Conservation (phyloP, 2,329 filamentous ascomycete genomes). For the Venturia oleaginea region DNA sequence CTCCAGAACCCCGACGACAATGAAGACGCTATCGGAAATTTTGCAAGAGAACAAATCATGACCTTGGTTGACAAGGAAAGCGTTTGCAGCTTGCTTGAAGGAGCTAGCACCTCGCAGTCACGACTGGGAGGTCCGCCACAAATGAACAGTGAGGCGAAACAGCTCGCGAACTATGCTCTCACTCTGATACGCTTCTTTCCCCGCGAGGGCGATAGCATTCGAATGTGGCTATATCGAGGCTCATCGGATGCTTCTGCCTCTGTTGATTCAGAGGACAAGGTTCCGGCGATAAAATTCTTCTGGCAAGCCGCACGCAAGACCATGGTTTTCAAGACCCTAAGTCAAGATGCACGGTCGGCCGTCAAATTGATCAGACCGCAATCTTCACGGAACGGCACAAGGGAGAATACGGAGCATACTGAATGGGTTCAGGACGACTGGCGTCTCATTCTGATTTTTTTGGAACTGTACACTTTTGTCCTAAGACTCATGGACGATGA, state of each 20-base stretch:
- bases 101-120: constrained; percentile 18
- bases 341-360: constrained; percentile 47
- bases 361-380: constrained; percentile 46
- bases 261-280: constrained; percentile 21
- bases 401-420: not conserved
- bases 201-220: constrained; percentile 71
- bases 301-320: constrained; percentile 61
- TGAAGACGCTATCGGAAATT: constrained; percentile 28
- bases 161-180: constrained; percentile 77
- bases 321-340: constrained; percentile 48
- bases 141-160: constrained; percentile 51
- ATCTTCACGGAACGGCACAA: constrained; percentile 4
- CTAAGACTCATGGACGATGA: constrained; percentile 92
- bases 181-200: constrained; percentile 82
- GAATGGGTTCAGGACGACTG: constrained; percentile 54
- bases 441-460: constrained; percentile 79
- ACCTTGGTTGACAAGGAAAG: constrained; percentile 68
- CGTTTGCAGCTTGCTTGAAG: constrained; percentile 52
- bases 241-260: constrained; percentile 39
- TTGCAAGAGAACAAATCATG: constrained; percentile 56
- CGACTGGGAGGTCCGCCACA: not conserved
- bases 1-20: constrained; percentile 26
- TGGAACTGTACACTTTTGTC: constrained; percentile 90
- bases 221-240: constrained; percentile 86
- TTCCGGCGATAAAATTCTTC: constrained; percentile 72